Percentiles rank a stretch among this genome's conserved stretches.
phyloP scores from a whole-genome alignment of 179 eudicot genomes.

The Beta corolliflora region DNA sequence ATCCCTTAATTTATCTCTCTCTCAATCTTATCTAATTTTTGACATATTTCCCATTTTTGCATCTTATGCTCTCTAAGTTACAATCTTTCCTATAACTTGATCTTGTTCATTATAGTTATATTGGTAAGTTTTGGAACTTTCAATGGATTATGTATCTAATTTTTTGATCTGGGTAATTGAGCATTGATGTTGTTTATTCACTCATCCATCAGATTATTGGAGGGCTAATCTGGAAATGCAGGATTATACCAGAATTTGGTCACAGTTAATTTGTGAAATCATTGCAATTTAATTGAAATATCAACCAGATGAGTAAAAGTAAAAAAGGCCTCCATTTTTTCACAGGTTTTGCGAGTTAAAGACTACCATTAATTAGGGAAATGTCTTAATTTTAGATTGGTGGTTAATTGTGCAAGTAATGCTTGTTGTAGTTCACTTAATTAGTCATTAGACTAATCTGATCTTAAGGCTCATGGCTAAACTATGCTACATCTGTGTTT shows the following conservation, averaged over 20 bases:
- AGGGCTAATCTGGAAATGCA: background rate
- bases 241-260: background rate
- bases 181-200: background rate
- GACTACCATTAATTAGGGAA: too few relatives aligned
- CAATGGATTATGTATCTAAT: background rate
- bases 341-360: too few relatives aligned
- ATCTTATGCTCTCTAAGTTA: background rate
- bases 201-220: background rate
- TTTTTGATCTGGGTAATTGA: conserved; percentile 3
- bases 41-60: background rate
- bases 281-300: background rate
- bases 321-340: too few relatives aligned
- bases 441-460: background rate
- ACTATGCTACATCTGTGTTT: background rate
- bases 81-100: background rate
- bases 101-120: conserved; percentile 10
- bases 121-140: background rate
- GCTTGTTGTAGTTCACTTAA: background rate
- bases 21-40: background rate
- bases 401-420: background rate
- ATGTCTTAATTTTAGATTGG: too few relatives aligned
- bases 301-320: background rate
- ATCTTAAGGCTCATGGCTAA: background rate
- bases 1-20: background rate
- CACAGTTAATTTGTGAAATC: background rate